Base-by-base conservation (phyloP, 345 rosid genomes). In the Rubroshorea leprosula region DNA sequence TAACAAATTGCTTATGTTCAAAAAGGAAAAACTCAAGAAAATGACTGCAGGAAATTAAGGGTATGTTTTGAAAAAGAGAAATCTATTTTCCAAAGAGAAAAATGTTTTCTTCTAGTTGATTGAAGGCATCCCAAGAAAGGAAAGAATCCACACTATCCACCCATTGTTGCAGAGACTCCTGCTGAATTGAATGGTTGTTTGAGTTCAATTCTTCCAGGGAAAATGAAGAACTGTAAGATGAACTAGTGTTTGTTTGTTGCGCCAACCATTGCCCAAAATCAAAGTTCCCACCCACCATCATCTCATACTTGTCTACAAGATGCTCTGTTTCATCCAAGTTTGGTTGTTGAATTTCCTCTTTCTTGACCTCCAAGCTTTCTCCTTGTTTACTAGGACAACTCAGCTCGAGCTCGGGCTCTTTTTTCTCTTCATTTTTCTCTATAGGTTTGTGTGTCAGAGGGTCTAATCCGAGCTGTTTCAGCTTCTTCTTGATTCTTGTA, bases 401-500 rank as follows among this genome's bases (percentile, higher is more conserved):
- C 20, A 41, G 26, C 57, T 35, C 19, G 17, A 22, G 21, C 20
- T 44, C 49, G 50, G 52, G 55, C 58, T 65, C 61, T 24, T 49
- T 56, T 14, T 48, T 58, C 31, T 59, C 72, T 25, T 58, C 68
- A 44, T 27, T 60, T 29, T 58, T 27, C 17, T 54, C 55, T 27
- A 72, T 47, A 18, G 87, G 78, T 64, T 74, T 75, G 75, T 87
- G 95, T 15, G 76, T 81, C 26, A 64, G 59, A 6, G 93, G 93
- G 70, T 83, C 84, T 39, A 83, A 18, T 0, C 90, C 98, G 22
- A 76, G 81, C n/a, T 60, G 73, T 78, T 72, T 85, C 31, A 91
- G 62, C 57, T 73, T 83, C 87, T 83, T 91, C 79, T 87, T 91
- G 71, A 91, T 91, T 61, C 81, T 65, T 1, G 96, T 87, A 44